Evolutionary conservation across 2,329 filamentous ascomycete species (phyloP), one percentile per base, ranked within the genome.

Genomic region (Bimuria novae-zelandiae): DNA sequence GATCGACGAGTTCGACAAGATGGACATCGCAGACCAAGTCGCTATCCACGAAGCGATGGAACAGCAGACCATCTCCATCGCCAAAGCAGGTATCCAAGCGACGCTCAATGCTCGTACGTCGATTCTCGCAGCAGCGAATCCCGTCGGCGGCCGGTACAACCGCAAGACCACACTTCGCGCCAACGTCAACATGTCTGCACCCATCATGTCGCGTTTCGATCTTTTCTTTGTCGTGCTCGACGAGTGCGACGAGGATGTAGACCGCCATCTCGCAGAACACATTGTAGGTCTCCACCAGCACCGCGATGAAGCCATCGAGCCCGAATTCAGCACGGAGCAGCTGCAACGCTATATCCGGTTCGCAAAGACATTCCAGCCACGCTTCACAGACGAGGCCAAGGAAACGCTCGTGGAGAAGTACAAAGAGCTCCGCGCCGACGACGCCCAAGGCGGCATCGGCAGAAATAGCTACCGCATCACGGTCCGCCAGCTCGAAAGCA

Each of bases 11-110:
- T 99, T 99, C 65, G 94, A 99, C 84, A 99, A 99, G 80, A 99
- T 99, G 94, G 94, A 99, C 68, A 89, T 99, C 57, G 86, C 80
- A 47, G 94, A 99, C 73, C 94, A 99, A 77, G 94, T 99, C 50
- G 94, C 94, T 61, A 99, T 99, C 68, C 94, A 99, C 83, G 94
- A 99, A 85, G 94, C 94, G 54, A 99, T 99, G 94, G 94, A 99
- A 84, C 94, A 99, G 79, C 94, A 99, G 77, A 99, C 94, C 4
- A 99, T 99, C 61, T 97, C 92, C 7, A 99, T 99, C 67, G 93
- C 94, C 55, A 99, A 99, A 77, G 94, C 94, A 4, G 94, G 94
- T 67, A 99, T 99, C 54, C 94, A 99, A 73, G 95, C 94, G 3
- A 99, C 94, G 0, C 84, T 99, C 40, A 99, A 99, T 70, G 94